Evolutionary conservation across 352 stramenopile species (phyloP).

Genomic region (Globisporangium takayamanum): DNA sequence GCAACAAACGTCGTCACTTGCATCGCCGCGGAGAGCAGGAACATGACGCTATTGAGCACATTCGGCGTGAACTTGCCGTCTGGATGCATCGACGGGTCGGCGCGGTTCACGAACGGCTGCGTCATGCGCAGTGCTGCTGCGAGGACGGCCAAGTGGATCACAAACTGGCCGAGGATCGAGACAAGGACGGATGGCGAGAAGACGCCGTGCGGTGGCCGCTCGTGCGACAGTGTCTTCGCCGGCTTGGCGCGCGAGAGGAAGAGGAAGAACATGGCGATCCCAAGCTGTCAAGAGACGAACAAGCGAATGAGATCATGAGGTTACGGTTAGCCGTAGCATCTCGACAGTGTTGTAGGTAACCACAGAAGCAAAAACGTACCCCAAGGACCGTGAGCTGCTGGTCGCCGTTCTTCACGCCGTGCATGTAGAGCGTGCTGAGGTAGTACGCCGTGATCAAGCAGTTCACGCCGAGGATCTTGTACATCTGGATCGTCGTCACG

Average conservation of each 20-base stretch:
- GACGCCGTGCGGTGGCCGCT: conserved; percentile 83
- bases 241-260: conserved; percentile 76
- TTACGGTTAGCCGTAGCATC: background rate
- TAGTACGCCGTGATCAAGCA: conserved; percentile 93
- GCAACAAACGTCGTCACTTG: conserved; percentile 47
- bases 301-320: no score
- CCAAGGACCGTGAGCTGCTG: conserved; percentile 69
- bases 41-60: conserved; percentile 93
- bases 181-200: conserved; percentile 81
- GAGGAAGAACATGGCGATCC: conserved; percentile 48
- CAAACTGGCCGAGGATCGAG: conserved; percentile 90
- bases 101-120: conserved; percentile 56
- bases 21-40: conserved; percentile 85
- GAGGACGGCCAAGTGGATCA: conserved; percentile 86
- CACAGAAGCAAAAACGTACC: conserved; percentile 17
- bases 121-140: conserved; percentile 36
- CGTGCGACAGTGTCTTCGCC: conserved; percentile 71
- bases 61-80: conserved; percentile 90
- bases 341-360: background rate
- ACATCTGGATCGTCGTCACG: conserved; percentile 95
- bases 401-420: conserved; percentile 94
- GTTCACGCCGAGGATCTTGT: conserved; percentile 93
- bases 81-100: conserved; percentile 51
- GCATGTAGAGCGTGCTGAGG: conserved; percentile 90
- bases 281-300: conserved; percentile 15